Conservation (phyloP, 2,329 filamentous ascomycete species). For the Fulvia fulva region DNA sequence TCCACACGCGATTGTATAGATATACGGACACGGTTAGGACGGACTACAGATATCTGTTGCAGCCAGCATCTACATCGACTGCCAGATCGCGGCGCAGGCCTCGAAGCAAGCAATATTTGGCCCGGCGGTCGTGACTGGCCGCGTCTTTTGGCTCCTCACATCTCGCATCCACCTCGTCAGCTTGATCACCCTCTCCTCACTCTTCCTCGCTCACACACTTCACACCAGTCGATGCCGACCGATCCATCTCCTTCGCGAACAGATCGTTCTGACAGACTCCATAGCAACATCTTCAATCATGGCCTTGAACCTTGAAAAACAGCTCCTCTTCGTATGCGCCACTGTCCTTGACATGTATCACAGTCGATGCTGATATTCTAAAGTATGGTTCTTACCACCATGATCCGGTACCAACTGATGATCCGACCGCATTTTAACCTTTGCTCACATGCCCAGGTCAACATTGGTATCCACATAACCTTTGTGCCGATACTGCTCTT, state of each 20-base stretch:
- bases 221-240: neutral
- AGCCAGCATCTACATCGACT: neutral
- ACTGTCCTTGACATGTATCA: neutral
- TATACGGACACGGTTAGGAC: neutral
- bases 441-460: slow-evolving; percentile 50
- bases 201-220: neutral
- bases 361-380: slow-evolving; percentile 11
- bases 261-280: neutral
- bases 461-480: slow-evolving; percentile 72
- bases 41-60: neutral
- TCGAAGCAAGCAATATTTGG: neutral
- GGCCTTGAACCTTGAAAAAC: slow-evolving; percentile 72
- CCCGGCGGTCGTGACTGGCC: neutral
- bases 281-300: slow-evolving; percentile 29
- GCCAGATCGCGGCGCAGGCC: neutral
- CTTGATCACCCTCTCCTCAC: neutral
- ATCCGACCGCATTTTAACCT: slow-evolving; percentile 6
- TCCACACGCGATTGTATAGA: neutral
- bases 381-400: slow-evolving; percentile 84
- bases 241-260: neutral
- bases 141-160: neutral
- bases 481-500: slow-evolving; percentile 74
- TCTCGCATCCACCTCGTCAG: neutral
- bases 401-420: slow-evolving; percentile 53
- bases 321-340: slow-evolving; percentile 71